A percentile compares a stretch with the other conserved stretches of the same genome.
Evolutionary conservation across 2,329 filamentous ascomycete species (phyloP).

Genomic region (Rutstroemia sp.): DNA sequence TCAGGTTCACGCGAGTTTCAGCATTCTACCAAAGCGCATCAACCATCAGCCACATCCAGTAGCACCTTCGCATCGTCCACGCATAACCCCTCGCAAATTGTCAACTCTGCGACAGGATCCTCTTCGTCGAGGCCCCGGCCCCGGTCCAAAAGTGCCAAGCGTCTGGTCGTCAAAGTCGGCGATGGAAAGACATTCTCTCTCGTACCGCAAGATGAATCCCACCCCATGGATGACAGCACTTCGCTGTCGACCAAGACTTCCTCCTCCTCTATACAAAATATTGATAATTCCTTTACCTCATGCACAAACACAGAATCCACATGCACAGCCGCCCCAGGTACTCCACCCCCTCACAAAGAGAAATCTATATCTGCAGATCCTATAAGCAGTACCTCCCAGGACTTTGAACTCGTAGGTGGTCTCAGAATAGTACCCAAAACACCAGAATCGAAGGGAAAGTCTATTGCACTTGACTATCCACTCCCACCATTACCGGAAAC

Average conservation of each 20-base stretch:
- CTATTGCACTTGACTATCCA: constrained; percentile 13
- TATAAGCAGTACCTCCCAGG: constrained; percentile 28
- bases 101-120: constrained; percentile 23
- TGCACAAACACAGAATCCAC: constrained; percentile 18
- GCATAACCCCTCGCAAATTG: constrained; percentile 20
- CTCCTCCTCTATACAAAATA: constrained; percentile 22
- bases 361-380: constrained; percentile 25
- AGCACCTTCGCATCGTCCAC: constrained; percentile 21
- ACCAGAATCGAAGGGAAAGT: constrained; percentile 28
- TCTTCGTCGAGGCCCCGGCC: constrained; percentile 21
- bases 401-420: constrained; percentile 29
- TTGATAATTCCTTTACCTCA: constrained; percentile 24
- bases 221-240: constrained; percentile 15
- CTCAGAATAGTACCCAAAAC: constrained; percentile 30
- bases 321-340: constrained; percentile 17
- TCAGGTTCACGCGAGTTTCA: constrained; percentile 25
- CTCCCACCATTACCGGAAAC: constrained; percentile 23
- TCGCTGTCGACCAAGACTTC: constrained; percentile 19
- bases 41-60: constrained; percentile 14
- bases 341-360: constrained; percentile 21
- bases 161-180: constrained; percentile 21
- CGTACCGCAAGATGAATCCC: constrained; percentile 20
- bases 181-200: constrained; percentile 30
- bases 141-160: constrained; percentile 21
- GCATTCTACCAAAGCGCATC: constrained; percentile 17